These are phyloP conservation scores for Pestalotiopsis fici DNA, from an alignment of 2,329 filamentous ascomycete genomes.

Conservation along the genomic window DNA sequence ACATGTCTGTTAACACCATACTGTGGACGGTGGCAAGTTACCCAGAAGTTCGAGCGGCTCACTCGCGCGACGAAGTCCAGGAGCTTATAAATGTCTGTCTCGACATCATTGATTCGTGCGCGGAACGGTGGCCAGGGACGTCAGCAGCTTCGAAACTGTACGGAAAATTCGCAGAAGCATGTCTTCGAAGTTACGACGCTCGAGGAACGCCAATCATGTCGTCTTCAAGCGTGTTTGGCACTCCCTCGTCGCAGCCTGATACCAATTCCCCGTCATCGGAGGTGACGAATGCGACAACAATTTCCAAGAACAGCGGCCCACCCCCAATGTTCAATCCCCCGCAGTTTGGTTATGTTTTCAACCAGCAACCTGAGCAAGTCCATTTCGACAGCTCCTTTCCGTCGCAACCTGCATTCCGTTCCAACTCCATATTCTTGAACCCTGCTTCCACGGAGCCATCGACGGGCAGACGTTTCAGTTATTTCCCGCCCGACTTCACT, in stretches of 20 bases:
- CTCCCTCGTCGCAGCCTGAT: slow-evolving; percentile 50
- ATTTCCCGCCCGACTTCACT: slow-evolving; percentile 60
- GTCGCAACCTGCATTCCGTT: slow-evolving; percentile 59
- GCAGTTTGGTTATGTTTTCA: slow-evolving; percentile 61
- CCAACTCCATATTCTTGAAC: slow-evolving; percentile 66
- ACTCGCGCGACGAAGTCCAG: slow-evolving; percentile 75
- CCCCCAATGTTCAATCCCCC: slow-evolving; percentile 47
- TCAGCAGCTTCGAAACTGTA: slow-evolving; percentile 84
- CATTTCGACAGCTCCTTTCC: slow-evolving; percentile 42
- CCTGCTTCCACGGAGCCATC: slow-evolving; percentile 52
- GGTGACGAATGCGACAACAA: slow-evolving; percentile 34
- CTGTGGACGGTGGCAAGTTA: slow-evolving; percentile 86
- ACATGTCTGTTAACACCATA: slow-evolving; percentile 88
- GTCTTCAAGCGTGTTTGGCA: slow-evolving; percentile 34
- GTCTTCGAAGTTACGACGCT: slow-evolving; percentile 82
- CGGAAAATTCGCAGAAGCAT: slow-evolving; percentile 80
- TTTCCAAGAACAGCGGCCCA: slow-evolving; percentile 34
- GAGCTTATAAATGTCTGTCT: slow-evolving; percentile 73
- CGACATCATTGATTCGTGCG: slow-evolving; percentile 77
- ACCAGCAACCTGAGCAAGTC: slow-evolving; percentile 55
- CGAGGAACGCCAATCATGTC: slow-evolving; percentile 41
- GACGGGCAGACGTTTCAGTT: slow-evolving; percentile 60
- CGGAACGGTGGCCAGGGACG: slow-evolving; percentile 90
- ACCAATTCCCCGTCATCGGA: slow-evolving; percentile 50
- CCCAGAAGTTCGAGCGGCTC: slow-evolving; percentile 73